Evolutionary conservation across 345 rosid genomes (phyloP).

Genomic region (Pelargonium nanum): DNA sequence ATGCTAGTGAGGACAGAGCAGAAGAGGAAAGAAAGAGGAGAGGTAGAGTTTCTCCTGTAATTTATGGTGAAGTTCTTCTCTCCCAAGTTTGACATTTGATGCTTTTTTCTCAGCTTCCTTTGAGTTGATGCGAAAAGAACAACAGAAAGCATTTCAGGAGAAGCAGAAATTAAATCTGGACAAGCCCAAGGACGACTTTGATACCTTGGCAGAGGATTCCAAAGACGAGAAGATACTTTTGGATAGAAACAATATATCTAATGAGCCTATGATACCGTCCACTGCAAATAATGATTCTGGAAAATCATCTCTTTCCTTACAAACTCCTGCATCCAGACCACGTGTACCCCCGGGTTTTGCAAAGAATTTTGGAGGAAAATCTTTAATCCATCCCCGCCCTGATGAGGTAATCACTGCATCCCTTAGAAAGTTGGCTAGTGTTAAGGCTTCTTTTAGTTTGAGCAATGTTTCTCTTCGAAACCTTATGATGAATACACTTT

Average conservation of each 20-base stretch:
- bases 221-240: constrained; percentile 44
- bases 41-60: constrained; percentile 36
- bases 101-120: constrained; percentile 55
- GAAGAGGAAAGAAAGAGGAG: constrained; percentile 96
- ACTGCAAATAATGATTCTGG: constrained; percentile 22
- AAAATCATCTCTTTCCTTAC: constrained; percentile 31
- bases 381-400: constrained; percentile 24
- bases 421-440: background rate
- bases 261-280: constrained; percentile 26
- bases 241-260: constrained; percentile 26
- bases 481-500: background rate
- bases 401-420: constrained; percentile 34
- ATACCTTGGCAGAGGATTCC: constrained; percentile 50
- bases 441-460: background rate
- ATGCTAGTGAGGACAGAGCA: constrained; percentile 68
- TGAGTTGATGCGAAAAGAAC: constrained; percentile 94
- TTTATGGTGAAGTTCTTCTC: constrained; percentile 11
- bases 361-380: constrained; percentile 39
- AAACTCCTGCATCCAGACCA: constrained; percentile 63
- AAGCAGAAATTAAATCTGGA: constrained; percentile 59
- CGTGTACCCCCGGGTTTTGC: constrained; percentile 97
- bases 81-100: constrained; percentile 13
- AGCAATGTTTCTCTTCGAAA: no score
- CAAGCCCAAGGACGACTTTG: constrained; percentile 50
- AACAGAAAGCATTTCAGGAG: constrained; percentile 71